Evolutionary conservation across 2,329 filamentous ascomycete species (phyloP).

Genomic region (Xylaria sp.): DNA sequence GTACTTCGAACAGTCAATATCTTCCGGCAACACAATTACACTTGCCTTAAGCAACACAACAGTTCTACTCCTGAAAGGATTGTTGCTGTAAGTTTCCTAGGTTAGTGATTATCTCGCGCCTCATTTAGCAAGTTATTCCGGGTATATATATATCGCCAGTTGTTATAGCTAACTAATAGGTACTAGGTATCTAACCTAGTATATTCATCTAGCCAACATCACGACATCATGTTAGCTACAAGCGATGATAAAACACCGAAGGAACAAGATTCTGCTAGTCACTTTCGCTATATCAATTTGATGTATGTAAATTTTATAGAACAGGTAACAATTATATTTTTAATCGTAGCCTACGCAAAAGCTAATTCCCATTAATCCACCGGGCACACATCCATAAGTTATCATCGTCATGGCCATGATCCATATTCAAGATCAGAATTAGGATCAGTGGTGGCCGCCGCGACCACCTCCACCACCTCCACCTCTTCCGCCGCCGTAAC

Average conservation of each 20-base stretch:
- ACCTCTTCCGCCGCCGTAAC: background rate
- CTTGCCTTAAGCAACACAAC: background rate
- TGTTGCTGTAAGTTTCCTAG: background rate
- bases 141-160: too few relatives aligned
- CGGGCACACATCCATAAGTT: background rate
- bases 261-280: too few relatives aligned
- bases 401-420: background rate
- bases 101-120: background rate
- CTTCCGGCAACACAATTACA: background rate
- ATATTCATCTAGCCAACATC: too few relatives aligned
- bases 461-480: background rate
- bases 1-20: background rate
- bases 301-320: too few relatives aligned
- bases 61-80: background rate
- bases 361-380: conserved; percentile 1
- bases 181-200: too few relatives aligned
- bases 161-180: too few relatives aligned
- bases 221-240: too few relatives aligned
- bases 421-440: background rate
- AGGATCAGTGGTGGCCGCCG: background rate
- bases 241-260: too few relatives aligned
- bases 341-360: too few relatives aligned
- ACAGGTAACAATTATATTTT: too few relatives aligned
- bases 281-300: too few relatives aligned
- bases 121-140: background rate